Base-by-base conservation (phyloP, 108 stramenopile genomes). In the Heterococcus sp. region DNA sequence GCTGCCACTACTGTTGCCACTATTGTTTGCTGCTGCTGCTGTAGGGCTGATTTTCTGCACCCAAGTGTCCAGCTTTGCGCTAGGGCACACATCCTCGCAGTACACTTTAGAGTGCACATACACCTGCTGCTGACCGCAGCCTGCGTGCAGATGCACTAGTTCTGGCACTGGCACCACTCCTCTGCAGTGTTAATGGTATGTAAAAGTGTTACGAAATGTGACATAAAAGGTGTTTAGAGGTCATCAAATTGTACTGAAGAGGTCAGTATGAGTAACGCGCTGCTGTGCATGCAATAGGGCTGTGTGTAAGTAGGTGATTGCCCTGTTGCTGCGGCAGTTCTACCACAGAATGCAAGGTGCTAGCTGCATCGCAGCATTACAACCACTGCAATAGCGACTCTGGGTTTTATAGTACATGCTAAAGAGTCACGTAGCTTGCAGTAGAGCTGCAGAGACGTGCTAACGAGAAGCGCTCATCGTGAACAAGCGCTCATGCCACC, bases 51-150 rank as follows among this genome's bases (percentile, higher is more conserved):
- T 70, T 31, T 89, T 83, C 36, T 88, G 83, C 67, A 0, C 73
- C 88, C 88, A 92, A 65, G 82, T 90, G 35, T 84, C 74, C 26
- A 92, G 71, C 35, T 79, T 88, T 2, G 87, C 89, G 26, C 63
- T 37, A 36, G 92, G 92, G 33, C n/a, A 33, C 28, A 92, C 77
- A 65, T 64, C 75, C 83, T 91, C 91, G 69, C 90, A 80, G 14
- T 36, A 81, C 26, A 84, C 58, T 3, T 87, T 31, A 35, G 88
- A 83, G 30, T 35, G 27, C 34, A 85, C 75, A 28, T 40, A 37
- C 35, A 91, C 90, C 30, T 82, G 69, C 3, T 46, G 67, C 66
- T 75, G 85, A 0, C 65, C 69, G 29, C 1, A 30, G 26, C 40
- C 71, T 14, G 39, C 36, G 36, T 71, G 32, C 69, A 68, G n/a